phyloP scores from a whole-genome alignment of 306 rosid species.

The Spatholobus suberectus region DNA sequence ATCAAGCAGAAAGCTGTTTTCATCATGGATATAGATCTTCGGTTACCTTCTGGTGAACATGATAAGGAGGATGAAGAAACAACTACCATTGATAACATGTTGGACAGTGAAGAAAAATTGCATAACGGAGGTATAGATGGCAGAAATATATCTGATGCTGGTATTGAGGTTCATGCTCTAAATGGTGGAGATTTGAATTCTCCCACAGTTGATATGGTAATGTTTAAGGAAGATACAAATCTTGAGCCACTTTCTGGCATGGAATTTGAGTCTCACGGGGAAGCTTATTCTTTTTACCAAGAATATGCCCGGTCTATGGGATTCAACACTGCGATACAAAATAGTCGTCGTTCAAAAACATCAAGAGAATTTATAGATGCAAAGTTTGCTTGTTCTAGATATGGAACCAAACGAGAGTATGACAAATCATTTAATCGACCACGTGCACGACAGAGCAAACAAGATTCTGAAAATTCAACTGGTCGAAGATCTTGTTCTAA shows the following conservation, averaged over 20 bases:
- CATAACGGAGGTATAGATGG: constrained; percentile 75
- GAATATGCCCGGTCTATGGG: constrained; percentile 99
- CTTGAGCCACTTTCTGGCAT: constrained; percentile 99
- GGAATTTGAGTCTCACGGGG: constrained; percentile 97
- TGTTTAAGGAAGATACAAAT: constrained; percentile 89
- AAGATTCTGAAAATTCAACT: constrained; percentile 85
- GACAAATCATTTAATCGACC: constrained; percentile 87
- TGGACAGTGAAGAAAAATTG: constrained; percentile 80
- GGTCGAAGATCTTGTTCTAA: constrained; percentile 96
- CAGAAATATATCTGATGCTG: constrained; percentile 65
- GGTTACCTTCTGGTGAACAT: constrained; percentile 91
- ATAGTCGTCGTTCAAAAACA: constrained; percentile 97
- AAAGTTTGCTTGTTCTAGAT: constrained; percentile 97
- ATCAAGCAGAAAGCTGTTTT: constrained; percentile 46
- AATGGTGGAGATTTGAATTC: constrained; percentile 87
- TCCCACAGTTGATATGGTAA: constrained; percentile 65
- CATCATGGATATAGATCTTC: constrained; percentile 92
- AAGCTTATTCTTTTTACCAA: constrained; percentile 97
- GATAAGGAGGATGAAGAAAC: constrained; percentile 87
- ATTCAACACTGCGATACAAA: constrained; percentile 96
- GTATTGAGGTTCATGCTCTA: constrained; percentile 64
- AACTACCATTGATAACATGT: constrained; percentile 70
- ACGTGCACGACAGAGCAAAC: constrained; percentile 91
- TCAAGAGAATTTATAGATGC: constrained; percentile 99
- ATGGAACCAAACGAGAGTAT: constrained; percentile 96